Conservation (phyloP, 768 basidiomycete species). For the Mrakia frigida region DNA sequence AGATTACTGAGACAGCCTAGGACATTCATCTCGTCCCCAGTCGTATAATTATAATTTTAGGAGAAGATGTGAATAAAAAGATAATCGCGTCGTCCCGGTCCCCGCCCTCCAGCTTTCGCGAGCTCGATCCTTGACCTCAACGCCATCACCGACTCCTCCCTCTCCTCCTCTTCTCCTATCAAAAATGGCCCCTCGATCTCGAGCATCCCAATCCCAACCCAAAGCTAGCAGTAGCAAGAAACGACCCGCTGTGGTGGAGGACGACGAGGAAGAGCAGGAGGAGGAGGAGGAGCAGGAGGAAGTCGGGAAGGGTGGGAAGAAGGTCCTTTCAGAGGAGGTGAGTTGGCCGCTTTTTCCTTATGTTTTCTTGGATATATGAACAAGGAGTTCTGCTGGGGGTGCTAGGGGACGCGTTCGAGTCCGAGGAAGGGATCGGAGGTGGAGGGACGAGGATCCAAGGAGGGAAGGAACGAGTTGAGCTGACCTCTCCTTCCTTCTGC, state of each 20-base stretch:
- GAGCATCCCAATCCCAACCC: background rate
- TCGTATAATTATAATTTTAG: no score
- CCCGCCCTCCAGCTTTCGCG: no score
- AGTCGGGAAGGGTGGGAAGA: background rate
- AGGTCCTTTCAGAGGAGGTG: background rate
- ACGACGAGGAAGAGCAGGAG: constrained; percentile 1
- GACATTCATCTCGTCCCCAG: no score
- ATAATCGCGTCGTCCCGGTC: no score
- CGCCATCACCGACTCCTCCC: background rate
- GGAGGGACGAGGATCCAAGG: background rate
- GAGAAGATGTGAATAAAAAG: no score
- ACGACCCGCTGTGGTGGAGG: background rate
- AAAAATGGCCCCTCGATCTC: background rate
- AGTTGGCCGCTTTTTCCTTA: background rate
- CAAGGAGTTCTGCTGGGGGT: background rate
- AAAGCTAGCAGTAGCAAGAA: background rate
- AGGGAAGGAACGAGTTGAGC: background rate
- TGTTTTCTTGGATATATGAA: background rate
- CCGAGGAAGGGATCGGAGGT: background rate
- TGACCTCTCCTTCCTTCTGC: background rate
- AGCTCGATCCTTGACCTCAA: no score
- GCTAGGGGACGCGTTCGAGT: background rate
- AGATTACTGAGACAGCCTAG: no score
- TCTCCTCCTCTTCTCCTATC: background rate
- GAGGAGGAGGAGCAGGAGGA: background rate